These are phyloP conservation scores for Allium fistulosum DNA, from an alignment of 106 monocot species.

Conservation along the genomic window DNA sequence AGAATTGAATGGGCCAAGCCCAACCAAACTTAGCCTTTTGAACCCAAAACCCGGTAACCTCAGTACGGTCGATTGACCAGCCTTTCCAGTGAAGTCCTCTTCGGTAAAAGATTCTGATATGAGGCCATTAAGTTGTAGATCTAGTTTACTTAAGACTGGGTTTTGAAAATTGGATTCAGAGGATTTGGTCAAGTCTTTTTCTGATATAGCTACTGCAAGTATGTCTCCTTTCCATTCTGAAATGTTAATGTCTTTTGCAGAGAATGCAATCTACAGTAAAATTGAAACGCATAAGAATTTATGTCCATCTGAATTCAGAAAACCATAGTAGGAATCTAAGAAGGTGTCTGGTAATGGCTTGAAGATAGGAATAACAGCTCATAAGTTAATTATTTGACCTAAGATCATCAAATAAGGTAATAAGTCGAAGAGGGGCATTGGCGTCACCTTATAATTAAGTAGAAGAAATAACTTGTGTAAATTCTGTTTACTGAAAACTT, in stretches of 20 bases:
- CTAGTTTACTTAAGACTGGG: constrained; percentile 58
- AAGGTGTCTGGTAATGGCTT: too few relatives aligned
- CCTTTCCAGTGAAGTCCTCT: constrained; percentile 91
- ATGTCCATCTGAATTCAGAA: too few relatives aligned
- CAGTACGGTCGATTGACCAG: constrained; percentile 76
- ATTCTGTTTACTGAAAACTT: too few relatives aligned
- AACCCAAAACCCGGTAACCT: constrained; percentile 76
- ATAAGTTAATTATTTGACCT: too few relatives aligned
- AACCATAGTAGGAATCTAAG: too few relatives aligned
- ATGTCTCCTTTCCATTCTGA: constrained; percentile 91
- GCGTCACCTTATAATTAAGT: too few relatives aligned
- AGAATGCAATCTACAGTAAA: constrained; percentile 58
- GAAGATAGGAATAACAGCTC: too few relatives aligned
- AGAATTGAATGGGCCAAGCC: constrained; percentile 42
- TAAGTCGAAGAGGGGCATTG: too few relatives aligned
- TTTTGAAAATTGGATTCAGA: constrained; percentile 83
- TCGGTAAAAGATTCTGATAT: constrained; percentile 64
- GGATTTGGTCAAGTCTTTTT: constrained; percentile 78
- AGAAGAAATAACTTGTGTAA: too few relatives aligned
- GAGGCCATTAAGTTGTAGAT: constrained; percentile 66
- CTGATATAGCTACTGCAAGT: constrained; percentile 77
- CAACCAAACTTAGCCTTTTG: constrained; percentile 66
- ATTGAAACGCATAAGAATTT: not conserved
- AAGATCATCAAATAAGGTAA: too few relatives aligned
- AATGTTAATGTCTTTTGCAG: constrained; percentile 67